phyloP scores from a whole-genome alignment of 768 basidiomycete genomes.

The Daedalea quercina region DNA sequence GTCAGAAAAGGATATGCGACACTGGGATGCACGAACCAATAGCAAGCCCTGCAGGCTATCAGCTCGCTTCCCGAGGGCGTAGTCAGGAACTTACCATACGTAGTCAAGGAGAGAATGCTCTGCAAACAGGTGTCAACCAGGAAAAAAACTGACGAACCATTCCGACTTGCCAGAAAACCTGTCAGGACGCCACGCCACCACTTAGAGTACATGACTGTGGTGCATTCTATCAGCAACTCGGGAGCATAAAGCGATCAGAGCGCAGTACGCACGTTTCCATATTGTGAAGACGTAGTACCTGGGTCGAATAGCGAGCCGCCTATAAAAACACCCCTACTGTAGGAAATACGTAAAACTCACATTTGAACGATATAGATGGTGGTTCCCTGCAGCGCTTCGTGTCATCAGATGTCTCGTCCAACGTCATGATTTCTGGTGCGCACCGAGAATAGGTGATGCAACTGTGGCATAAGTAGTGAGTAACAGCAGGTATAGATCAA shows the following conservation, averaged over 20 bases:
- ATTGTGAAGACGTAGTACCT: neutral
- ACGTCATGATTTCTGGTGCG: neutral
- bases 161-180: neutral
- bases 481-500: no score
- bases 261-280: neutral
- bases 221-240: neutral
- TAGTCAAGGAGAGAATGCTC: neutral
- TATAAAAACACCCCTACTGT: neutral
- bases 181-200: neutral
- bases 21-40: no score
- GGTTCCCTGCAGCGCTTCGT: neutral
- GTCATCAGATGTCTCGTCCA: neutral
- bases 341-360: neutral
- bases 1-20: no score
- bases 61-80: no score
- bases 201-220: neutral
- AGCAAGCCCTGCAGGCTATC: neutral
- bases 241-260: no score
- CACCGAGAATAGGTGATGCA: neutral
- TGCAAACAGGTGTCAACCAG: neutral
- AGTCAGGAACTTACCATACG: neutral
- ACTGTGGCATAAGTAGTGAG: neutral
- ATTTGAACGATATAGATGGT: neutral
- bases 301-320: neutral
- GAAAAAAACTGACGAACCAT: neutral